These are phyloP conservation scores for Hexamita inflata DNA, from an alignment of 208 protist genomes.

Conservation along the genomic window DNA sequence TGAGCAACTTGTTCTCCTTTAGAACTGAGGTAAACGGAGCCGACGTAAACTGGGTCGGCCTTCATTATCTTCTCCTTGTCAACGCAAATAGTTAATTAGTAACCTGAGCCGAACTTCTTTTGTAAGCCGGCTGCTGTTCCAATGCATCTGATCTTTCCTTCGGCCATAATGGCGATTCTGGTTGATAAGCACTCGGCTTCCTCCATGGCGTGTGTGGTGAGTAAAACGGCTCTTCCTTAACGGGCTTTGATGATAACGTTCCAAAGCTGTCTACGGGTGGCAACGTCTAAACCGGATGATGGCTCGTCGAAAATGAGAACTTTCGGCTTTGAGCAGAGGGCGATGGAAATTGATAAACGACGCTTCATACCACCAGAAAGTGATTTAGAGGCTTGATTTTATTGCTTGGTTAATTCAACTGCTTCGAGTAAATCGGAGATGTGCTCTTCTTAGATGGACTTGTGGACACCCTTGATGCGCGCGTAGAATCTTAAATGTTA, in stretches of 20 bases:
- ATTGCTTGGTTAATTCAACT: constrained; percentile 8
- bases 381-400: not conserved
- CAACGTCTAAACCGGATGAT: constrained; percentile 61
- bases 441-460: not conserved
- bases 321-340: constrained; percentile 46
- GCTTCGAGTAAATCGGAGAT: not conserved
- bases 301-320: constrained; percentile 60
- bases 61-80: too few relatives aligned
- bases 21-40: too few relatives aligned
- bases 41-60: too few relatives aligned
- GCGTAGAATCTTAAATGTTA: constrained; percentile 73
- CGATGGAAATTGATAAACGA: constrained; percentile 49
- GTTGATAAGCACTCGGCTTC: not conserved
- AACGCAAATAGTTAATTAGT: too few relatives aligned
- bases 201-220: constrained; percentile 7
- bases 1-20: too few relatives aligned
- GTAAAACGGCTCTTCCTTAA: not conserved
- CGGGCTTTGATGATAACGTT: not conserved
- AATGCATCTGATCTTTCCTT: not conserved
- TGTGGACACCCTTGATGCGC: constrained; percentile 61
- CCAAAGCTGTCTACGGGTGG: constrained; percentile 38
- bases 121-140: not conserved
- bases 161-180: not conserved
- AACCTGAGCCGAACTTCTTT: constrained; percentile 34
- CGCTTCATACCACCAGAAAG: constrained; percentile 56